These are phyloP conservation scores for Mentha longifolia DNA, from an alignment of 257 asterid species.

Conservation along the genomic window DNA sequence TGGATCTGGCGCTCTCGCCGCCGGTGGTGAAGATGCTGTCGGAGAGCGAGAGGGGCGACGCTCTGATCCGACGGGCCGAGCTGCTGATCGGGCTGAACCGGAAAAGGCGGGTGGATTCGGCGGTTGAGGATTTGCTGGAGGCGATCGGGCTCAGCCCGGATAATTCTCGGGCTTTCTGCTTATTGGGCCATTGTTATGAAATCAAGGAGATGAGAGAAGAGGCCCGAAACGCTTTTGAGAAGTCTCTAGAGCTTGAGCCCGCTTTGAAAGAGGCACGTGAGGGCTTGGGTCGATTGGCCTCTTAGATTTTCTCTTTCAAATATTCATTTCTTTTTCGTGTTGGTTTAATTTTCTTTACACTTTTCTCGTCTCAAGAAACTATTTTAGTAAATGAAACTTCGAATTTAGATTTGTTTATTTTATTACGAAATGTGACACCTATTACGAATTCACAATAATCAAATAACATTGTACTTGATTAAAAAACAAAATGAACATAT, in stretches of 20 bases:
- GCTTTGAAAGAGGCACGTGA: slow-evolving; percentile 48
- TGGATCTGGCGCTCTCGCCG: slow-evolving; percentile 68
- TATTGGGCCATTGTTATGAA: slow-evolving; percentile 76
- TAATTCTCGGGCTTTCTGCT: slow-evolving; percentile 56
- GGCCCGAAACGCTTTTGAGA: slow-evolving; percentile 52
- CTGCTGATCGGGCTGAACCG: slow-evolving; percentile 58
- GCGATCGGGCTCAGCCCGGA: slow-evolving; percentile 61
- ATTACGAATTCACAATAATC: too few relatives aligned
- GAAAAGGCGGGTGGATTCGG: slow-evolving; percentile 71
- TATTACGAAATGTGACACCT: too few relatives aligned
- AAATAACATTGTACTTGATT: too few relatives aligned
- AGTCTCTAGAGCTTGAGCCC: slow-evolving; percentile 55
- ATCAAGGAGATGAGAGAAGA: slow-evolving; percentile 49
- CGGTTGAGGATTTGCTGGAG: slow-evolving; percentile 62
- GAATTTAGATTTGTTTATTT: too few relatives aligned
- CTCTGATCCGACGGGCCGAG: slow-evolving; percentile 79
- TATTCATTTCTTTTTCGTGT: background rate
- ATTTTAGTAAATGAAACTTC: too few relatives aligned
- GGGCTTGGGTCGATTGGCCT: slow-evolving; percentile 48
- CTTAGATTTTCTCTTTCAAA: background rate
- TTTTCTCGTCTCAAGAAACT: too few relatives aligned
- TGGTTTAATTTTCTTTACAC: too few relatives aligned
- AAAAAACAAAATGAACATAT: too few relatives aligned
- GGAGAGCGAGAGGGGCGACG: slow-evolving; percentile 69
- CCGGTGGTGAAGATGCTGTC: slow-evolving; percentile 69